Percentiles rank a stretch among this genome's conserved stretches.
Conservation (phyloP, 345 rosid species). For the Arabidopsis arenosa region DNA sequence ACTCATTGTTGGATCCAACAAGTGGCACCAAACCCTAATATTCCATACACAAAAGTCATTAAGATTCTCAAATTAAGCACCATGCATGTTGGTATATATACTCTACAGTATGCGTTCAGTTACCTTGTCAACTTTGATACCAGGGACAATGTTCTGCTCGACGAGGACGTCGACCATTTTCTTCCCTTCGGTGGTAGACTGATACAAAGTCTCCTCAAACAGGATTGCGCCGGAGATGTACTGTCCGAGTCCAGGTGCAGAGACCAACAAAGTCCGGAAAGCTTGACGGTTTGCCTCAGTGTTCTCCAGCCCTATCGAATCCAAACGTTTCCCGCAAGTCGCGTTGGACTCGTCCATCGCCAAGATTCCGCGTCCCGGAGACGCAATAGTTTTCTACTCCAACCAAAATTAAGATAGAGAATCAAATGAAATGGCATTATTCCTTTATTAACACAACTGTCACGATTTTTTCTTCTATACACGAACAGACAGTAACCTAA, state of each 20-base stretch:
- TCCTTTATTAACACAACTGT: too few relatives aligned
- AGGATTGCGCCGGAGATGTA: conserved; percentile 93
- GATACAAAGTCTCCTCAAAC: conserved; percentile 97
- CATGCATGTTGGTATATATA: conserved; percentile 18
- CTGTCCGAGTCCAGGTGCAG: conserved; percentile 84
- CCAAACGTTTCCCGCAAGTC: conserved; percentile 95
- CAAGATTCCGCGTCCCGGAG: conserved; percentile 97
- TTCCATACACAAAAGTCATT: conserved; percentile 16
- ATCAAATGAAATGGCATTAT: conserved; percentile 5
- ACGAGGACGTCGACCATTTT: conserved; percentile 93
- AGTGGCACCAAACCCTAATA: conserved; percentile 96
- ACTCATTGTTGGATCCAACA: conserved; percentile 86
- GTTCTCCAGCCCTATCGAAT: conserved; percentile 94
- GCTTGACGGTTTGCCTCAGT: conserved; percentile 98
- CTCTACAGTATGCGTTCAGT: background rate
- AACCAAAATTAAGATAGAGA: background rate
- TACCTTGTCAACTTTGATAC: conserved; percentile 99
- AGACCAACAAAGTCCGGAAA: conserved; percentile 81
- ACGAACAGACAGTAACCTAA: too few relatives aligned
- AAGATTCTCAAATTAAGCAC: conserved; percentile 16
- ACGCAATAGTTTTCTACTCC: conserved; percentile 83
- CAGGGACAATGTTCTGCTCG: conserved; percentile 92
- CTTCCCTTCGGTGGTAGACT: conserved; percentile 82
- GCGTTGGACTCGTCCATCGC: conserved; percentile 99
- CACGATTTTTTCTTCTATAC: too few relatives aligned